Evolutionary conservation across 1,284 basidiomycete genomes (phyloP).

Genomic region (Puccinia hordei): DNA sequence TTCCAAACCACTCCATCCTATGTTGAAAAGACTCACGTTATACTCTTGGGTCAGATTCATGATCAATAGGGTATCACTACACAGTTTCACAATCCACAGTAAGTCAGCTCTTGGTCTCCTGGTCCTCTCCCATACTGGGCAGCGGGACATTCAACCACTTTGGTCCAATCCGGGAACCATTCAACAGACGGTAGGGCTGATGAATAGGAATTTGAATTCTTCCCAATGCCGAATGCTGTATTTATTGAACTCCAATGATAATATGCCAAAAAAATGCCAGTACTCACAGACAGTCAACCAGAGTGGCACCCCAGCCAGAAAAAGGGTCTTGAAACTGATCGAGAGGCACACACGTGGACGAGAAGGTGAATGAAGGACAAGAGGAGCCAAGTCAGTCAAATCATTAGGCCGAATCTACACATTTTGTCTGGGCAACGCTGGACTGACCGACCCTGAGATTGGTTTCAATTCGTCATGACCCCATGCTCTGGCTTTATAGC

Average conservation of each 20-base stretch:
- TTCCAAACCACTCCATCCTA: too few relatives aligned
- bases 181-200: too few relatives aligned
- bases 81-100: neutral
- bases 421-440: too few relatives aligned
- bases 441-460: constrained; percentile 28
- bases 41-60: constrained; percentile 38
- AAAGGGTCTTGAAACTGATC: constrained; percentile 19
- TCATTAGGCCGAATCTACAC: neutral
- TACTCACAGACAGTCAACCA: constrained; percentile 45
- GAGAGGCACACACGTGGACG: neutral
- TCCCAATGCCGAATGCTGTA: too few relatives aligned
- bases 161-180: too few relatives aligned
- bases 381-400: constrained; percentile 2
- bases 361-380: too few relatives aligned
- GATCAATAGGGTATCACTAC: constrained; percentile 37
- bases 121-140: neutral
- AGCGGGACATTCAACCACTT: too few relatives aligned
- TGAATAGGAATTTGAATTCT: too few relatives aligned
- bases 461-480: constrained; percentile 45
- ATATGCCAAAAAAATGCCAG: neutral
- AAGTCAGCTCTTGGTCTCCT: neutral
- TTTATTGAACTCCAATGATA: too few relatives aligned
- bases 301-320: constrained; percentile 37
- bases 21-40: constrained; percentile 25
- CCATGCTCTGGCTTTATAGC: constrained; percentile 47